Conservation (phyloP, 176 grass and related monocot genomes). For the Alopecurus myosuroides region DNA sequence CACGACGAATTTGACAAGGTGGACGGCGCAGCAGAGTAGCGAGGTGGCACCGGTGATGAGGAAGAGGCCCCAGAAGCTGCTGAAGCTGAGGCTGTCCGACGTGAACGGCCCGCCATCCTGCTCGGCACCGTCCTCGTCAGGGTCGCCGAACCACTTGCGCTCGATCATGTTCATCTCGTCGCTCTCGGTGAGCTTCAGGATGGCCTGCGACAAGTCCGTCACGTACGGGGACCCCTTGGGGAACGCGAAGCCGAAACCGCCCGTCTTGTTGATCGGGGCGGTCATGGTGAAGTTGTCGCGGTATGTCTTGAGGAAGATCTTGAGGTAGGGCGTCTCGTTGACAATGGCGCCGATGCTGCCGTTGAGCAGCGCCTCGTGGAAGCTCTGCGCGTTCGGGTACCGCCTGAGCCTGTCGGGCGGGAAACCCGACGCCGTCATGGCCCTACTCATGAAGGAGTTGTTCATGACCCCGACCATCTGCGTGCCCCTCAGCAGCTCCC, state of each 20-base stretch:
- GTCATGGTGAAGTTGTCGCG: slow-evolving; percentile 38
- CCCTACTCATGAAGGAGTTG: slow-evolving; percentile 40
- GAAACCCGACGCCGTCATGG: slow-evolving; percentile 34
- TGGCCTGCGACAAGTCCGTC: slow-evolving; percentile 57
- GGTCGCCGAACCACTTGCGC: slow-evolving; percentile 62
- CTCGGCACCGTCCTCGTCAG: background rate
- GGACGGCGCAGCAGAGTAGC: slow-evolving; percentile 18
- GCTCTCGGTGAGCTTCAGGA: slow-evolving; percentile 62
- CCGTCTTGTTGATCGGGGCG: slow-evolving; percentile 37
- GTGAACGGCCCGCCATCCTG: slow-evolving; percentile 20
- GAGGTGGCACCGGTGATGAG: slow-evolving; percentile 69
- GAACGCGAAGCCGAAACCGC: slow-evolving; percentile 72
- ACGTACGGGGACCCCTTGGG: slow-evolving; percentile 59
- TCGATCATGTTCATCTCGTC: slow-evolving; percentile 50
- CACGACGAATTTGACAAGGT: slow-evolving; percentile 24
- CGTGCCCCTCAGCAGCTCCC: slow-evolving; percentile 7
- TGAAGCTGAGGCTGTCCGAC: slow-evolving; percentile 47
- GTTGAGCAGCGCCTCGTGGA: slow-evolving; percentile 37
- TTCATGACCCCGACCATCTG: slow-evolving; percentile 47
- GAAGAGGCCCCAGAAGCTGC: slow-evolving; percentile 86
- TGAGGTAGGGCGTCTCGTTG: slow-evolving; percentile 65
- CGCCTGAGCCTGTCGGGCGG: slow-evolving; percentile 18
- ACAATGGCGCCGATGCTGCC: slow-evolving; percentile 48
- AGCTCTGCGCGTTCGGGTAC: slow-evolving; percentile 15
- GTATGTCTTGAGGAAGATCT: slow-evolving; percentile 52